A percentile compares a stretch with the other conserved stretches of the same genome.
Evolutionary conservation across 345 rosid species (phyloP).

Genomic region (Euclidium syriacum): DNA sequence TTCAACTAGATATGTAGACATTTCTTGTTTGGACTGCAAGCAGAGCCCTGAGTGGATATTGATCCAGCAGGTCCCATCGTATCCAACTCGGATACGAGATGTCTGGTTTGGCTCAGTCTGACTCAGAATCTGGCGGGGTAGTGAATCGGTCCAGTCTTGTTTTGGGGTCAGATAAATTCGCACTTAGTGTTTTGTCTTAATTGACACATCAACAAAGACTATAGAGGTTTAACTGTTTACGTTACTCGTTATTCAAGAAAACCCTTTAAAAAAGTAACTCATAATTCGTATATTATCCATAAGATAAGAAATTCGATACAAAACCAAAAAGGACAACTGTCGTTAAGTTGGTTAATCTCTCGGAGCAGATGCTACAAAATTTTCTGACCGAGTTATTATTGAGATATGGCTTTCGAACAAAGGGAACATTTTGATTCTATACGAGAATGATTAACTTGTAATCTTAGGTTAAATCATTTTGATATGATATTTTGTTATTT

Average conservation of each 20-base stretch:
- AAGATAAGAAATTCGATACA: no score
- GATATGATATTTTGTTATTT: conserved; percentile 23
- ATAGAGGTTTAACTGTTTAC: no score
- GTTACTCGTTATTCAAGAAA: no score
- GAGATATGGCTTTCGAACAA: conserved; percentile 4
- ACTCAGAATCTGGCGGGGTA: not conserved
- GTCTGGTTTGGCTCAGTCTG: conserved; percentile 16
- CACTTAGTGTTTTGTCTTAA: not conserved
- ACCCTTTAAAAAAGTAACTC: no score
- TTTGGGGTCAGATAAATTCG: not conserved
- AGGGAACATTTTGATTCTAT: conserved; percentile 15
- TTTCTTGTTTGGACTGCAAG: not conserved
- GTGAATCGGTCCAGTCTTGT: not conserved
- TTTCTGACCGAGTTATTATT: conserved; percentile 7
- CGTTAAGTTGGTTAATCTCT: not conserved
- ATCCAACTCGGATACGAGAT: conserved; percentile 2
- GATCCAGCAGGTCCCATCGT: conserved; percentile 19
- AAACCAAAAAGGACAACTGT: not conserved
- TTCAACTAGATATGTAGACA: not conserved
- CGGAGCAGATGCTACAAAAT: not conserved
- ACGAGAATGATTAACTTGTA: conserved; percentile 28
- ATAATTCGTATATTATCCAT: no score
- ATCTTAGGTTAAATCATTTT: conserved; percentile 26
- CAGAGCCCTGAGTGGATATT: not conserved
- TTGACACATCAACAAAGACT: not conserved